Evolutionary conservation across 106 monocot genomes (phyloP).

Genomic region (Dactylorhiza incarnata): DNA sequence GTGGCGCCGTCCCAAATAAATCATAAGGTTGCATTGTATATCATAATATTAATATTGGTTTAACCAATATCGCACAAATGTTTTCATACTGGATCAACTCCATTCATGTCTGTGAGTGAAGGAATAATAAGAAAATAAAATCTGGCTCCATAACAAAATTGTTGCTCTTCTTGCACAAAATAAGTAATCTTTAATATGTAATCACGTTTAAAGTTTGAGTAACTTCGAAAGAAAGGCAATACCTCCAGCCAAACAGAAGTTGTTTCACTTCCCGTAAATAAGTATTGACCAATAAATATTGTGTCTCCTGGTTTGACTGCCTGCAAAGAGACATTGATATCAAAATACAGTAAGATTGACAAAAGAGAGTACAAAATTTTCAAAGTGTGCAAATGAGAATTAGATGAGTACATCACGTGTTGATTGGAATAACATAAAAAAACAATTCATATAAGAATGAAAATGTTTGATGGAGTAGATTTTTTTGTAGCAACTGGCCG

Average conservation of each 20-base stretch:
- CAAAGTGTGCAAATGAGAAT: background rate
- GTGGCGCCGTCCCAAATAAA: too few relatives aligned
- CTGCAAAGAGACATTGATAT: constrained; percentile 23
- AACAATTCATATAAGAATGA: background rate
- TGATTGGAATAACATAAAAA: background rate
- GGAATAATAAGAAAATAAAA: background rate
- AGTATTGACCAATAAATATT: constrained; percentile 83
- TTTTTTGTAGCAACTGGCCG: too few relatives aligned
- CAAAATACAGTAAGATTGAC: background rate
- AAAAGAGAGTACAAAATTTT: background rate
- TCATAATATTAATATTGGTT: too few relatives aligned
- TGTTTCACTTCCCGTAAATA: constrained; percentile 88
- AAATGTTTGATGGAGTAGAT: too few relatives aligned
- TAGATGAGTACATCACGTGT: background rate
- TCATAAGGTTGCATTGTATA: too few relatives aligned
- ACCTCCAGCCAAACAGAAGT: constrained; percentile 94
- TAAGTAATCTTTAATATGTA: background rate
- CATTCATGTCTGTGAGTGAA: background rate
- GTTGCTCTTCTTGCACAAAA: background rate
- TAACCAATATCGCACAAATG: too few relatives aligned
- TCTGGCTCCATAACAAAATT: background rate
- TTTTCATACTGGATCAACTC: background rate
- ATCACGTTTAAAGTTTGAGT: background rate
- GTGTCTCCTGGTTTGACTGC: constrained; percentile 69
- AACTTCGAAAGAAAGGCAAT: background rate